Evolutionary conservation across 2,329 filamentous ascomycete genomes (phyloP).

Genomic region (Fusarium chlamydosporum): DNA sequence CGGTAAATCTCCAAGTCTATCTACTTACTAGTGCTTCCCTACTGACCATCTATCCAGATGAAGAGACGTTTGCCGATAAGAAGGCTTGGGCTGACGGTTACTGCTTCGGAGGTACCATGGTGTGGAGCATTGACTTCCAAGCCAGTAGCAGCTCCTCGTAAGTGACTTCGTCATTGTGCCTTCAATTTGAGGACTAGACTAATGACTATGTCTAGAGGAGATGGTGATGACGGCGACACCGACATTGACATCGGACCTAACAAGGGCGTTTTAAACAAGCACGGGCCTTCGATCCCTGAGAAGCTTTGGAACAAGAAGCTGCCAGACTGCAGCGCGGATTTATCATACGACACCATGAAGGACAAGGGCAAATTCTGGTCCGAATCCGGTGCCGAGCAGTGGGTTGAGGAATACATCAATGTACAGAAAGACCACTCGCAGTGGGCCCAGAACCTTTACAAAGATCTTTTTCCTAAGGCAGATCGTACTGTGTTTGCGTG

Average conservation of each 20-base stretch:
- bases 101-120: constrained; percentile 38
- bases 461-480: too few relatives aligned
- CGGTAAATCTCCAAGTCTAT: too few relatives aligned
- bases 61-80: constrained; percentile 43
- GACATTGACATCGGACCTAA: too few relatives aligned
- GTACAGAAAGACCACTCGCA: neutral
- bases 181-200: too few relatives aligned
- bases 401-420: constrained; percentile 10
- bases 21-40: too few relatives aligned
- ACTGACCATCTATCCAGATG: constrained; percentile 15
- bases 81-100: constrained; percentile 14
- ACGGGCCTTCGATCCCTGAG: neutral
- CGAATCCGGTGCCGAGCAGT: constrained; percentile 12
- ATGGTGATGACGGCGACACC: too few relatives aligned
- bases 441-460: constrained; percentile 5
- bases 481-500: too few relatives aligned
- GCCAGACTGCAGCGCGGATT: neutral
- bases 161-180: too few relatives aligned
- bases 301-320: neutral
- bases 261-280: too few relatives aligned
- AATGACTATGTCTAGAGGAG: too few relatives aligned
- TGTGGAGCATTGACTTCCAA: constrained; percentile 33
- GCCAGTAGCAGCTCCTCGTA: too few relatives aligned
- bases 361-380: constrained; percentile 10
- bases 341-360: neutral